phyloP scores from a whole-genome alignment of 2,329 filamentous ascomycete genomes.

The Myriosclerotinia scirpicola region DNA sequence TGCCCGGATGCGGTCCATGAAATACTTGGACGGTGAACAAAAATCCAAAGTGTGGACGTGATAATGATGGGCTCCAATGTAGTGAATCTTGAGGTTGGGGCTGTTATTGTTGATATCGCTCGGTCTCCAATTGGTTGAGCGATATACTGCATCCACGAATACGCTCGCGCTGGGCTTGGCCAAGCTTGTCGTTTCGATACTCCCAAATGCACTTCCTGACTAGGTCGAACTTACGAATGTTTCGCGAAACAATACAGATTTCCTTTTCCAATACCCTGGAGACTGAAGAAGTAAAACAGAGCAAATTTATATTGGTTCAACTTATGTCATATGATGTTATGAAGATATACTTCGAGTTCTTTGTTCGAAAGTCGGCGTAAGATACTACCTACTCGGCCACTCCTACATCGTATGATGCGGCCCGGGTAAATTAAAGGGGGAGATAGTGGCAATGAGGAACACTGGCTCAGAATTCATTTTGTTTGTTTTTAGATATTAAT shows the following conservation, averaged over 20 bases:
- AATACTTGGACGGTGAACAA: neutral
- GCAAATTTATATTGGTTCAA: neutral
- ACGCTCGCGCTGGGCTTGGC: neutral
- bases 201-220: too few relatives aligned
- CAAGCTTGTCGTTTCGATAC: too few relatives aligned
- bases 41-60: neutral
- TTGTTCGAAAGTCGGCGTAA: neutral
- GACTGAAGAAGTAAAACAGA: neutral
- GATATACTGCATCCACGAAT: neutral
- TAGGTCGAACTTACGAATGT: too few relatives aligned
- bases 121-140: neutral
- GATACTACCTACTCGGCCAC: neutral
- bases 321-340: neutral
- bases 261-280: neutral
- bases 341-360: neutral
- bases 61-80: too few relatives aligned
- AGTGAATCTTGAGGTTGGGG: too few relatives aligned
- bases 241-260: too few relatives aligned
- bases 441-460: too few relatives aligned
- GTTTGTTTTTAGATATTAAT: neutral
- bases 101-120: too few relatives aligned
- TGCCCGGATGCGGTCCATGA: neutral
- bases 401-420: neutral
- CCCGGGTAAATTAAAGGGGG: neutral
- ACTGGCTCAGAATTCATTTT: neutral